phyloP scores from a whole-genome alignment of 31 red algal genomes.

The Endocladia muricata region DNA sequence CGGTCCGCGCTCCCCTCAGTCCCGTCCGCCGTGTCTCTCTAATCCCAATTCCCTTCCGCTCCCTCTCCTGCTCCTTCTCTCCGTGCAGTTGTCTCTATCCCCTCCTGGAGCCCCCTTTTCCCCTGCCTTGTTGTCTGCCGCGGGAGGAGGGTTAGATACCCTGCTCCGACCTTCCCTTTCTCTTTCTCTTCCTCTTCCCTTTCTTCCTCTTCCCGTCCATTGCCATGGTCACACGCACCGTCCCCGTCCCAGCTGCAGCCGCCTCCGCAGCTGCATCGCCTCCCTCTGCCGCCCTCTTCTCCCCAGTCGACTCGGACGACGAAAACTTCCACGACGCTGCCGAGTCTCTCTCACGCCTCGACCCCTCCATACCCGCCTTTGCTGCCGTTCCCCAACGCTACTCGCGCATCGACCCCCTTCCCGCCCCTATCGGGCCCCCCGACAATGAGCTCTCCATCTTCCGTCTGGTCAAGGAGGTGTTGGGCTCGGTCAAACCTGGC shows the following conservation, averaged over 20 bases:
- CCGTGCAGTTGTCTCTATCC: no score
- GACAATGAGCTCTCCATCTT: constrained; percentile 70
- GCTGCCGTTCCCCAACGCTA: constrained; percentile 24
- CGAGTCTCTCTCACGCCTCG: constrained; percentile 31
- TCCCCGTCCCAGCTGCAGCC: not conserved
- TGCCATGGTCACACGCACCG: no score
- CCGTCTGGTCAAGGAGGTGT: constrained; percentile 72
- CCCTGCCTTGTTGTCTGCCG: no score
- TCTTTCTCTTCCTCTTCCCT: no score
- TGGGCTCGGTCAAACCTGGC: constrained; percentile 79
- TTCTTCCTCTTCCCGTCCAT: no score
- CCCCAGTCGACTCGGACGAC: constrained; percentile 26
- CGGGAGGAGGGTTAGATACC: no score
- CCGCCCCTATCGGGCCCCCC: constrained; percentile 33
- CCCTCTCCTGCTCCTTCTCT: no score
- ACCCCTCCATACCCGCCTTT: constrained; percentile 8
- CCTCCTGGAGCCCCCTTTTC: no score
- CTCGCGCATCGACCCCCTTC: constrained; percentile 26
- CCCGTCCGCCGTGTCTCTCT: no score
- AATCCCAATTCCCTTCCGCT: no score
- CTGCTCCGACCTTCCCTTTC: no score
- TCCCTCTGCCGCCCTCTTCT: not conserved
- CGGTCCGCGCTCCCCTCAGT: no score
- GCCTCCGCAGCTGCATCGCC: not conserved
- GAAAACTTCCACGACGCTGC: constrained; percentile 27